phyloP scores from a whole-genome alignment of 176 grass and related monocot species.

The Oryza officinalis region DNA sequence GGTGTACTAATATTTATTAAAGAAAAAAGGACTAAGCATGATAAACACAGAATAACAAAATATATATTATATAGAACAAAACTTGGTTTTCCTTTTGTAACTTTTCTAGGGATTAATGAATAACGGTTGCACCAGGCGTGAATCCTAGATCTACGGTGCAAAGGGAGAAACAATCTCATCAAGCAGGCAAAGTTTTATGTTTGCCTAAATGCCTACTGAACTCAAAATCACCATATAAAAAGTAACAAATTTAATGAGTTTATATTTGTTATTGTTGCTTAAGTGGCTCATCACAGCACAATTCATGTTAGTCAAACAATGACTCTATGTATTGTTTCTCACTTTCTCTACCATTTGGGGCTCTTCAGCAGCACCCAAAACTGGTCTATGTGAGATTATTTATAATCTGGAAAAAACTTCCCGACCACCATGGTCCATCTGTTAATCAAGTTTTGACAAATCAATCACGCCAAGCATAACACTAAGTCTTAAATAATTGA shows the following conservation, averaged over 20 bases:
- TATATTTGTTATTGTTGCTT: not conserved
- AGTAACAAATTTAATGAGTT: not conserved
- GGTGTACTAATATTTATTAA: not conserved
- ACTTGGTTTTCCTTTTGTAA: not conserved
- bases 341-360: not conserved
- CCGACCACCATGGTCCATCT: not conserved
- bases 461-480: not conserved
- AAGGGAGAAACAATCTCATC: not conserved
- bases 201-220: not conserved
- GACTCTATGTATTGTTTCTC: not conserved
- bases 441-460: constrained; percentile 4
- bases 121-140: not conserved
- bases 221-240: not conserved
- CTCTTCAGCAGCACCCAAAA: not conserved
- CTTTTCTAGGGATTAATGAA: constrained; percentile 10
- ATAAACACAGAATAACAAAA: not conserved
- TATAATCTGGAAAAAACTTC: not conserved
- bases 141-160: not conserved
- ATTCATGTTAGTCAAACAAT: not conserved
- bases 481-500: not conserved
- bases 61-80: not conserved
- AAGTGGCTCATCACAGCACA: constrained; percentile 2
- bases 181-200: not conserved
- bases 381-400: not conserved
- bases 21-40: not conserved